Percentiles rank a stretch among this genome's conserved stretches.
Conservation (phyloP, 805 yeast species). For the Candida vartiovaarae region DNA sequence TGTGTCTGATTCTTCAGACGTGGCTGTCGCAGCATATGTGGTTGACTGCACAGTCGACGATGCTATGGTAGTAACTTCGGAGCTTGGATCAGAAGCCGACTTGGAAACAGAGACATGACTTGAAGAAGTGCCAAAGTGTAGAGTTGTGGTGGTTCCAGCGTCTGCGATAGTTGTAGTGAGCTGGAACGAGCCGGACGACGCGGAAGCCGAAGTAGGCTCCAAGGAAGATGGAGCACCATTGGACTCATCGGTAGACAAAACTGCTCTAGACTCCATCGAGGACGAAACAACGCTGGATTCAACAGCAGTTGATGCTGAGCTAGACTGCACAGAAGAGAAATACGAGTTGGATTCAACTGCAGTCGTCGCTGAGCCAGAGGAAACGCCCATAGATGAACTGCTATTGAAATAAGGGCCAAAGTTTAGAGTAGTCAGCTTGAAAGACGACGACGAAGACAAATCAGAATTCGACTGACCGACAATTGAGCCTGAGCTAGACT, state of each 20-base stretch:
- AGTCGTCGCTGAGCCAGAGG: neutral
- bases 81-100: neutral
- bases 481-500: no score
- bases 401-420: neutral
- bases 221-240: neutral
- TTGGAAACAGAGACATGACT: neutral
- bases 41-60: neutral
- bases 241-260: neutral
- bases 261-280: no score
- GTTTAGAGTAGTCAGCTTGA: no score
- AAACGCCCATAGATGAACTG: neutral
- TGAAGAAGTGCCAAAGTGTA: no score
- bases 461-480: neutral
- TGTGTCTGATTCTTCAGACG: neutral
- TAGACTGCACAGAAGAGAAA: neutral
- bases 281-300: no score
- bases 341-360: neutral
- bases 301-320: neutral
- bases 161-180: neutral
- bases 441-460: neutral
- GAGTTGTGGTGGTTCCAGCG: neutral
- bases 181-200: neutral
- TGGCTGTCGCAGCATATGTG: neutral
- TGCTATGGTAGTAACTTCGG: neutral
- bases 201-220: neutral